Percentiles rank a stretch among this genome's conserved stretches.
These are phyloP conservation scores for Tuber borchii DNA, from an alignment of 495 filamentous ascomycete genomes.

Conservation along the genomic window DNA sequence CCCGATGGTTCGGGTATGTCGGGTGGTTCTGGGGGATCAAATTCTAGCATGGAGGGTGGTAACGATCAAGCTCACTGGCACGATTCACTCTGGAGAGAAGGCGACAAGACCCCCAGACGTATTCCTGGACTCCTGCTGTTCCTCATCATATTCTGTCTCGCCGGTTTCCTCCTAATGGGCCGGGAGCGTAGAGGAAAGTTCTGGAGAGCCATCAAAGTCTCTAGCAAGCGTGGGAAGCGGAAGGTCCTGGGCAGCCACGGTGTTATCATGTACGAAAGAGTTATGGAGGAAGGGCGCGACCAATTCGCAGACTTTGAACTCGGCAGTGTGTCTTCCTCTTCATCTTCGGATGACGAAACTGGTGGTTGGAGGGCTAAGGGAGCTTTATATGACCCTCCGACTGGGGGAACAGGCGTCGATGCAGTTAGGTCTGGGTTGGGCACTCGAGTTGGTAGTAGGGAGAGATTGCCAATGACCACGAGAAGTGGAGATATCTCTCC, in stretches of 20 bases:
- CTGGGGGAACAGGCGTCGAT: slow-evolving; percentile 37
- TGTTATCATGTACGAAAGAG: slow-evolving; percentile 64
- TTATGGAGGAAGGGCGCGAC: slow-evolving; percentile 67
- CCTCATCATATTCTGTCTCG: slow-evolving; percentile 60
- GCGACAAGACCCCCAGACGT: slow-evolving; percentile 55
- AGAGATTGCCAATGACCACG: slow-evolving; percentile 54
- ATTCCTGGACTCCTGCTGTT: slow-evolving; percentile 71
- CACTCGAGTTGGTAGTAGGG: slow-evolving; percentile 72
- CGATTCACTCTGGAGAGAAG: slow-evolving; percentile 57
- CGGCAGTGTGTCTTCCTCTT: slow-evolving; percentile 47
- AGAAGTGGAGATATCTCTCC: slow-evolving; percentile 61
- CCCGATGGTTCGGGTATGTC: slow-evolving; percentile 39
- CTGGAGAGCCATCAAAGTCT: slow-evolving; percentile 53
- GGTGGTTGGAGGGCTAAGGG: slow-evolving; percentile 55
- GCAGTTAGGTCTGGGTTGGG: slow-evolving; percentile 58
- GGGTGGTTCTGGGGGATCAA: slow-evolving; percentile 39
- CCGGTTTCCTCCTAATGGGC: slow-evolving; percentile 57
- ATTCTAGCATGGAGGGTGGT: slow-evolving; percentile 45
- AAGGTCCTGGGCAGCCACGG: slow-evolving; percentile 54
- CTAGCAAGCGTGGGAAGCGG: slow-evolving; percentile 49
- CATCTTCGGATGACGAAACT: slow-evolving; percentile 53
- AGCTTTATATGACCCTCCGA: slow-evolving; percentile 53
- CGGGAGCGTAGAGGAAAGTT: slow-evolving; percentile 65
- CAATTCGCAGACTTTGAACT: slow-evolving; percentile 62
- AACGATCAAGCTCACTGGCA: slow-evolving; percentile 65